A percentile compares a stretch with the other conserved stretches of the same genome.
Evolutionary conservation across 495 filamentous ascomycete genomes (phyloP).

Genomic region (Lasiosphaeris hirsuta): DNA sequence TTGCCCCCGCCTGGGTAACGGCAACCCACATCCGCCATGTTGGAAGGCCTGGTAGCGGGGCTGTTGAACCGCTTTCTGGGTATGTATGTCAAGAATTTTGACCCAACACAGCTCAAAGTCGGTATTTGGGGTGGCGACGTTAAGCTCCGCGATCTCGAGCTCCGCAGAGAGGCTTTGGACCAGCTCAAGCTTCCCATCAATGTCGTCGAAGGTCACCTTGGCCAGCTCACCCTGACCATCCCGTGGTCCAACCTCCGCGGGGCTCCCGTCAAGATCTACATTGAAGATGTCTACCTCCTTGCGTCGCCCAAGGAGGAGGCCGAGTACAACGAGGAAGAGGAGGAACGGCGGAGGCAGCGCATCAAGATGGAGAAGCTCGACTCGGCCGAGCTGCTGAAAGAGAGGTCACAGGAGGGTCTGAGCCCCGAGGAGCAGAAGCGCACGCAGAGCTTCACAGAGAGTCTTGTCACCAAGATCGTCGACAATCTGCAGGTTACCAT

Average conservation of each 20-base stretch:
- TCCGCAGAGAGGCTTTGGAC: slow-evolving; percentile 90
- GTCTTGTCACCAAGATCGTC: slow-evolving; percentile 89
- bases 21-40: slow-evolving; percentile 48
- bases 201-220: slow-evolving; percentile 91
- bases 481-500: slow-evolving; percentile 96
- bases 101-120: slow-evolving; percentile 91
- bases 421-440: slow-evolving; percentile 91
- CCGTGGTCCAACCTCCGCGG: slow-evolving; percentile 95
- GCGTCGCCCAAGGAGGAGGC: slow-evolving; percentile 92
- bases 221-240: slow-evolving; percentile 83
- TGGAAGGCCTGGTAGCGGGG: slow-evolving; percentile 73
- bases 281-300: slow-evolving; percentile 93
- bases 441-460: slow-evolving; percentile 94
- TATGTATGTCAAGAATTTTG: slow-evolving; percentile 99
- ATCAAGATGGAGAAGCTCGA: slow-evolving; percentile 98
- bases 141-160: slow-evolving; percentile 83
- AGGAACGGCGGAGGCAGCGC: slow-evolving; percentile 72
- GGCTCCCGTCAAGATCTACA: slow-evolving; percentile 88
- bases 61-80: slow-evolving; percentile 97
- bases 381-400: slow-evolving; percentile 89
- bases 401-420: slow-evolving; percentile 87
- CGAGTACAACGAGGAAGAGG: slow-evolving; percentile 89
- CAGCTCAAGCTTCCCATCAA: slow-evolving; percentile 94
- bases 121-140: slow-evolving; percentile 99
- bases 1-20: slow-evolving; percentile 52